Base-by-base conservation (phyloP, 1,284 basidiomycete genomes). In the Inonotus obliquus region DNA sequence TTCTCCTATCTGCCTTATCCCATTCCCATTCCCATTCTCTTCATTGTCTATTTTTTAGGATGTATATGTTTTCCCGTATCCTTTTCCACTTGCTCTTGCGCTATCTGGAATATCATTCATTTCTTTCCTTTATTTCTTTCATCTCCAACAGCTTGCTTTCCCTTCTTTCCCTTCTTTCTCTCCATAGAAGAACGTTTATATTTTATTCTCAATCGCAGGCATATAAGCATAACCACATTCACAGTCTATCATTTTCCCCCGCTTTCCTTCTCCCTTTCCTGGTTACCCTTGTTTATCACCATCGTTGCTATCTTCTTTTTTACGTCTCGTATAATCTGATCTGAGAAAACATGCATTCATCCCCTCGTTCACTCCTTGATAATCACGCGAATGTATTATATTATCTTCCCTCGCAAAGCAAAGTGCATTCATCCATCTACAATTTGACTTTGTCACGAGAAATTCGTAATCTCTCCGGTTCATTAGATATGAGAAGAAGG, bases 271-370 rank as follows among this genome's bases (percentile, higher is more conserved):
- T n/a, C 19, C 32, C 6, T 14, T 32, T 27, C 35, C n/a, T n/a
- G 51, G 47, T 21, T 49, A 4, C 11, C 9, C n/a, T n/a, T n/a
- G n/a, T n/a, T n/a, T n/a, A 5, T 21, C 21, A 49, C 35, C 17
- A 17, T 14, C 9, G 23, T 21, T 49, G 23, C 23, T 13, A 13
- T 23, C n/a, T 23, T 49, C 47, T 11, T 27, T 14, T n/a, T 29
- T 57, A 57, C 54, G 45, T 21, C 19, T 57, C 54, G 54, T 39
- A 56, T 56, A 56, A 56, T 56, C 25, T 29, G 25, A 45, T 45
- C 13, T 45, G 13, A n/a, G 9, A 32, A 32, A 32, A 17, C 41
- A n/a, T 45, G 4, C 21, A 5, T 45, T 45, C 41, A n/a, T 45
- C 13, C 41, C 23, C 47, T n/a, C 23, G 4, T 47, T 21, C 19